Evolutionary conservation across 2,329 filamentous ascomycete species (phyloP), one percentile per base, ranked within the genome.

Genomic region (Botrytis galanthina): DNA sequence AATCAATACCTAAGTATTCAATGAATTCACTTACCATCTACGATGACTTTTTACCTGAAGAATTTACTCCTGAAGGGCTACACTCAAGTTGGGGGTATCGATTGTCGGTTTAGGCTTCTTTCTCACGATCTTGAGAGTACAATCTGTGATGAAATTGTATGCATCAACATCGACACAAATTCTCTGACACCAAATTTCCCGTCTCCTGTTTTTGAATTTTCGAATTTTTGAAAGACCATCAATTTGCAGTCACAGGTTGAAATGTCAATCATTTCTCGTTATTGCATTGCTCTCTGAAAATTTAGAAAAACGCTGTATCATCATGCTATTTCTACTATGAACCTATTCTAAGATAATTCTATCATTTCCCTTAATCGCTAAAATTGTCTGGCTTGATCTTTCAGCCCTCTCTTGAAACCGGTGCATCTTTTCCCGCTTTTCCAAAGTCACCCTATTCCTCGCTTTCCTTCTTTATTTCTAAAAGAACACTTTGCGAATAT

Each of bases 181-280:
- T 16, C 14, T 7, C 48, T 29, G 16, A 0, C 42, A 42, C 18
- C 14, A 16, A 14, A 16, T 54, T 18, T 7, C 26, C n/a, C 1
- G 26, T 8, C 18, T 0, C 12, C 14, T 1, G 14, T 3, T n/a
- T 29, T 54, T 8, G 5, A 29, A 29, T 29, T 29, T 29, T 16
- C 5, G 4, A 37, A 37, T 1, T 1, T 37, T 18, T 3, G 0
- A 6, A 54, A 29, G 0, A 3, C n/a, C 14, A 54, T 18, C 14
- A 18, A 54, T 29, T 14, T 54, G 14, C 48, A 29, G 6, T 29
- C 51, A 54, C 14, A 18, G 14, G n/a, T 54, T 54, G 26, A 26
- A 29, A 18, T 4, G 3, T 29, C 1, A 29, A 54, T 29, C 7
- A 54, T 29, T 6, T 18, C n/a, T 29, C 14, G 8, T 54, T 14